phyloP scores from a whole-genome alignment of 2,329 filamentous ascomycete genomes.

The Zymoseptoria pseudotritici region DNA sequence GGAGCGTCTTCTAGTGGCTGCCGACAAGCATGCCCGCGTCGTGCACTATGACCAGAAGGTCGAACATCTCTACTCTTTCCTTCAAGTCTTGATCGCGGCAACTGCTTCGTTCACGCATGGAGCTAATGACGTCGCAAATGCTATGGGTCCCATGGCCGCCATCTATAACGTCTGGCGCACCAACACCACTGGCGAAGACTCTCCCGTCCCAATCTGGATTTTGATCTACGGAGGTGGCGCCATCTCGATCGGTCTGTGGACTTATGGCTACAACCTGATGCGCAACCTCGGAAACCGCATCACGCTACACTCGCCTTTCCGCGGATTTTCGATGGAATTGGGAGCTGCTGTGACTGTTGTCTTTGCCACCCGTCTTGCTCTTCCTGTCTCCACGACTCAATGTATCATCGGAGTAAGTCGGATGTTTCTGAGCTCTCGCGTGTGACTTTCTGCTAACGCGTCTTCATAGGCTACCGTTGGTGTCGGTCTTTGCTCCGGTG shows the following conservation, averaged over 20 bases:
- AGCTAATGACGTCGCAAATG: constrained; percentile 57
- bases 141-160: constrained; percentile 54
- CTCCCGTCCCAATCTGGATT: constrained; percentile 53
- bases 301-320: constrained; percentile 53
- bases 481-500: constrained; percentile 53
- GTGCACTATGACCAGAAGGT: constrained; percentile 54
- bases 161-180: constrained; percentile 53
- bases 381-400: constrained; percentile 57
- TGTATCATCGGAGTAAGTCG: constrained; percentile 48
- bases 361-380: constrained; percentile 52
- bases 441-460: not conserved
- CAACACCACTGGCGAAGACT: constrained; percentile 38
- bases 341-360: constrained; percentile 55
- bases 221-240: constrained; percentile 47
- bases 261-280: constrained; percentile 58
- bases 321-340: constrained; percentile 54
- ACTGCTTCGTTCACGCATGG: constrained; percentile 64
- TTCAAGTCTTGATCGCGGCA: constrained; percentile 60
- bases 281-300: constrained; percentile 52
- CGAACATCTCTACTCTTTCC: constrained; percentile 58
- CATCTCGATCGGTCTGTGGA: constrained; percentile 52
- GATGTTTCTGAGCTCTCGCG: not conserved
- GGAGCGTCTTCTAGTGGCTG: constrained; percentile 13
- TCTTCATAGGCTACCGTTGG: constrained; percentile 43
- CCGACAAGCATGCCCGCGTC: constrained; percentile 43